Conservation (phyloP, 805 yeast species). For the Kodamaea lidongshanica region DNA sequence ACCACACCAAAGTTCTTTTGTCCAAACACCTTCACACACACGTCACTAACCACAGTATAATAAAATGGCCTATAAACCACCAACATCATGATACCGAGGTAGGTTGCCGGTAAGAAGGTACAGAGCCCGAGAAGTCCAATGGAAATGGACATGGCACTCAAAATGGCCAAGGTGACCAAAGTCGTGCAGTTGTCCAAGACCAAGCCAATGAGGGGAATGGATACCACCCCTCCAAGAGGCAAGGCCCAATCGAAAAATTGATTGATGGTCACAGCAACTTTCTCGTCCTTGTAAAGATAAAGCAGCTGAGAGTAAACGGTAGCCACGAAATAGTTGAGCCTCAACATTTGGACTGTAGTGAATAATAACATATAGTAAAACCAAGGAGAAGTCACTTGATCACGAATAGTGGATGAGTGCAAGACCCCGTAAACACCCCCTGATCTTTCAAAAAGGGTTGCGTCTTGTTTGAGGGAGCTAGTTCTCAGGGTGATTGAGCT, state of each 20-base stretch:
- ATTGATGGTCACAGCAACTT: conserved; percentile 42
- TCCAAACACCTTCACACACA: conserved; percentile 89
- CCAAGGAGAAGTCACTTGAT: conserved; percentile 62
- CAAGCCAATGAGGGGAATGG: conserved; percentile 83
- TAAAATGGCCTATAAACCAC: conserved; percentile 88
- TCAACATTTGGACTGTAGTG: conserved; percentile 82
- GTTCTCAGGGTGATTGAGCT: conserved; percentile 28
- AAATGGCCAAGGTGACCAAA: conserved; percentile 45
- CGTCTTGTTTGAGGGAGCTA: conserved; percentile 48
- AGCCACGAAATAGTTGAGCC: conserved; percentile 90
- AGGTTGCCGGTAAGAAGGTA: conserved; percentile 49
- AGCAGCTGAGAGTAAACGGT: conserved; percentile 79
- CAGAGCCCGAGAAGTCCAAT: conserved; percentile 72
- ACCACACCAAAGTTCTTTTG: conserved; percentile 87
- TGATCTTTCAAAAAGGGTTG: conserved; percentile 45
- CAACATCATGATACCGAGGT: conserved; percentile 61
- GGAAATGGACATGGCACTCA: conserved; percentile 48
- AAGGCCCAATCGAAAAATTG: conserved; percentile 77
- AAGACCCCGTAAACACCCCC: conserved; percentile 50
- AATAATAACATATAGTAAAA: conserved; percentile 70
- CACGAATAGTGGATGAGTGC: conserved; percentile 52
- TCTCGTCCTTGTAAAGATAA: conserved; percentile 48
- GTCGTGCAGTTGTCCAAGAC: conserved; percentile 71
- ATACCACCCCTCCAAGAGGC: conserved; percentile 81
- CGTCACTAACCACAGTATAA: conserved; percentile 89